Evolutionary conservation across 139 green algal genomes (phyloP), one percentile per base, ranked within the genome.

Genomic region (Tetradesmus lagerheimii): DNA sequence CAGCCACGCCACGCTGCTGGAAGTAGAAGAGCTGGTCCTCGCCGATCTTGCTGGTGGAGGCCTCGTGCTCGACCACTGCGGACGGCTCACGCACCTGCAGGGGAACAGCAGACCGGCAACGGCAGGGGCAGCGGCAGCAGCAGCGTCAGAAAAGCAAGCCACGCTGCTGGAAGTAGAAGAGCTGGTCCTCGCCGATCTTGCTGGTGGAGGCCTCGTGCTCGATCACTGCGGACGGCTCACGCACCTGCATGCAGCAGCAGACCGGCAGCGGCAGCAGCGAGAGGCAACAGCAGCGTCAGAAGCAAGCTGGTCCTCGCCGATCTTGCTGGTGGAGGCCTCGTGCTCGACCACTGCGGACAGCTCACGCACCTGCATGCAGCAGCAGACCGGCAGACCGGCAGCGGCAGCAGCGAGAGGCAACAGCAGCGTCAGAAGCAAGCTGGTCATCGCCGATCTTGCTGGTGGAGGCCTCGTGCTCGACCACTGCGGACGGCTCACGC

Each of bases 21-120:
- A 99, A 99, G 95, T 99, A 99, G 88, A 99, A 99, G 45, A 99
- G 95, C 96, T 99, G 98, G 90, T 99, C 98, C 93, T 99, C 98
- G 1, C 98, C 97, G 80, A 99, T 99, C 95, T 99, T 99, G 88
- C 88, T 96, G 41, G 98, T 99, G 76, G 86, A 96, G 0, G 98
- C 98, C 93, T 99, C 98, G 89, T 99, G 98, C 95, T 99, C 98
- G 47, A 99, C 98, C 8, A 94, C 90, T 14, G 98, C 96, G 15
- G 91, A 95, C 2, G 98, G 97, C 66, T 99, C 93, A 12, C 96
- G 95, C 83, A 99, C 98, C 96, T 98, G 90, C 20, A 34, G 1
- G 66, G 62, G 23, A n/a, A n/a, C n/a, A n/a, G n/a, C n/a, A n/a
- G 62, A 5, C 62, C 62, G 15, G 62, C 62, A n/a, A n/a, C n/a